Evolutionary conservation across 306 rosid species (phyloP).

Genomic region (Prunus davidiana): DNA sequence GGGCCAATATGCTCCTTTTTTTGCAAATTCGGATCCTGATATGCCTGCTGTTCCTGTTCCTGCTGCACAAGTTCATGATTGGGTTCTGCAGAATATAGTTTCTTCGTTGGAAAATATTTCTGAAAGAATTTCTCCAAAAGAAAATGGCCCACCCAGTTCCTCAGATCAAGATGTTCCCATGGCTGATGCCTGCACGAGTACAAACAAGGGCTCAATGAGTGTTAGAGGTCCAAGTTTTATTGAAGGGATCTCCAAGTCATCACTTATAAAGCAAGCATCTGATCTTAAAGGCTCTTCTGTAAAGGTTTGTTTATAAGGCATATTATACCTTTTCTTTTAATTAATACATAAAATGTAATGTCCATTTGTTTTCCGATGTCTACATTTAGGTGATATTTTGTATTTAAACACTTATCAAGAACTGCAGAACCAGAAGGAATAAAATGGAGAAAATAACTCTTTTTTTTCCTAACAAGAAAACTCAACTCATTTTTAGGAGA

Average conservation of each 20-base stretch:
- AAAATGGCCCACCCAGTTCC: slow-evolving; percentile 68
- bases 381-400: not conserved
- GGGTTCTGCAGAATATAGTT: slow-evolving; percentile 77
- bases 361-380: not conserved
- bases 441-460: not conserved
- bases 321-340: not conserved
- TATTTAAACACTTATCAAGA: not conserved
- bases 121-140: slow-evolving; percentile 78
- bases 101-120: slow-evolving; percentile 81
- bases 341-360: not conserved
- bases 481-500: not conserved
- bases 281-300: slow-evolving; percentile 87
- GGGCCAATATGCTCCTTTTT: slow-evolving; percentile 89
- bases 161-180: slow-evolving; percentile 94
- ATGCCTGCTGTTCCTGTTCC: slow-evolving; percentile 98
- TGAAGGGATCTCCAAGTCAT: slow-evolving; percentile 91
- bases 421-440: not conserved
- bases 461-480: not conserved
- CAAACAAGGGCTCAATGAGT: slow-evolving; percentile 52
- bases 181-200: slow-evolving; percentile 76
- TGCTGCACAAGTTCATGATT: slow-evolving; percentile 81
- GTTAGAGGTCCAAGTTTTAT: slow-evolving; percentile 79
- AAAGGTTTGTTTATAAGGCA: slow-evolving; percentile 57
- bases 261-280: slow-evolving; percentile 79
- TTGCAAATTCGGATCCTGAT: slow-evolving; percentile 96